Percentiles rank a stretch among this genome's conserved stretches.
These are phyloP conservation scores for Simplicillium aogashimaense DNA, from an alignment of 2,329 filamentous ascomycete species.

Conservation along the genomic window DNA sequence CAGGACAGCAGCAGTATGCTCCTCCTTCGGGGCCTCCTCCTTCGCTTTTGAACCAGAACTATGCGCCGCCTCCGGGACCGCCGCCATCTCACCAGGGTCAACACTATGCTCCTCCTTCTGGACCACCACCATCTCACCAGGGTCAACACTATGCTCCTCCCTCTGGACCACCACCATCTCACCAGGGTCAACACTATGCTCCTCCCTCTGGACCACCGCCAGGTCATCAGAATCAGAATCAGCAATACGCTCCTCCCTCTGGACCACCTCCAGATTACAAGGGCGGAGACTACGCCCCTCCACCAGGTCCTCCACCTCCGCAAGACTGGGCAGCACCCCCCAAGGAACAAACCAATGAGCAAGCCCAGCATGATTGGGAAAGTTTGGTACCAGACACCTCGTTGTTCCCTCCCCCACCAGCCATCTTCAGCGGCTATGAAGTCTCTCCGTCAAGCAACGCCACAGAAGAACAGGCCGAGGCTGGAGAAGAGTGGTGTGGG, in stretches of 20 bases:
- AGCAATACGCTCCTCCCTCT: slow-evolving; percentile 15
- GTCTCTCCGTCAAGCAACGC: slow-evolving; percentile 62
- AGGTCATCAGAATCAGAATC: slow-evolving; percentile 5
- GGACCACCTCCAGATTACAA: slow-evolving; percentile 17
- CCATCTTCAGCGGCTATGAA: slow-evolving; percentile 53
- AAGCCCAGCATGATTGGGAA: slow-evolving; percentile 59
- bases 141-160: slow-evolving; percentile 14
- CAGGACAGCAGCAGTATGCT: slow-evolving; percentile 11
- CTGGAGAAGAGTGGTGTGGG: slow-evolving; percentile 56
- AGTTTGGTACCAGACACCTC: slow-evolving; percentile 61
- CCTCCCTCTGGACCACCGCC: slow-evolving; percentile 26
- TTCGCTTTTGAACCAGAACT: slow-evolving; percentile 6
- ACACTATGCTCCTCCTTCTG: slow-evolving; percentile 12
- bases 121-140: slow-evolving; percentile 13
- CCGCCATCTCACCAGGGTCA: slow-evolving; percentile 17
- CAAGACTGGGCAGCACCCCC: slow-evolving; percentile 14
- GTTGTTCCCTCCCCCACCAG: slow-evolving; percentile 62
- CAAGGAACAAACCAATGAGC: slow-evolving; percentile 10
- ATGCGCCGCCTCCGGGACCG: slow-evolving; percentile 26
- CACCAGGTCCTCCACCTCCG: slow-evolving; percentile 23
- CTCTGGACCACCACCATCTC: slow-evolving; percentile 20
- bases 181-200: slow-evolving; percentile 13
- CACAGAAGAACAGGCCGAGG: slow-evolving; percentile 49
- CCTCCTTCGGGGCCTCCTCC: slow-evolving; percentile 20
- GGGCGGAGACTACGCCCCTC: slow-evolving; percentile 17